Evolutionary conservation across 805 yeast species (phyloP).

Genomic region (Jamesozyma lodderae): DNA sequence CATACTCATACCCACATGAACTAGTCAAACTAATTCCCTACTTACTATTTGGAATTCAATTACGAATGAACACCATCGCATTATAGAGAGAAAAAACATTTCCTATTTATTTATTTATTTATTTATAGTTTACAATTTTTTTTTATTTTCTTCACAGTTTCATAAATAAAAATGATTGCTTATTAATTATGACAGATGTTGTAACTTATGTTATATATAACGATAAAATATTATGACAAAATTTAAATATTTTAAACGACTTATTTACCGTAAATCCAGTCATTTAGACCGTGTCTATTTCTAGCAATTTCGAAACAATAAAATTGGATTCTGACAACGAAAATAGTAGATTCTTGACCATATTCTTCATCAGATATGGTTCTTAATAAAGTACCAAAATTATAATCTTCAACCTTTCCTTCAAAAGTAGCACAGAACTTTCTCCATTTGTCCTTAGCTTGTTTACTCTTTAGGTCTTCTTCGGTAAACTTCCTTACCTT

Average conservation of each 20-base stretch:
- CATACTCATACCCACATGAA: slow-evolving; percentile 17
- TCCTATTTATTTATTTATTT: too few relatives aligned
- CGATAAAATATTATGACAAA: not conserved
- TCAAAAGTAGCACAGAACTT: slow-evolving; percentile 74
- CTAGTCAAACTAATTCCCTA: too few relatives aligned
- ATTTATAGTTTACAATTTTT: not conserved
- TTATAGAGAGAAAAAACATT: too few relatives aligned
- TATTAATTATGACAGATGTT: not conserved
- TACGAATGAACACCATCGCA: too few relatives aligned
- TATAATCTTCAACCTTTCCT: slow-evolving; percentile 73
- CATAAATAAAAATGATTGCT: not conserved
- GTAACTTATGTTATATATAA: not conserved
- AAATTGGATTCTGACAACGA: slow-evolving; percentile 88
- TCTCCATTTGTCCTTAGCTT: slow-evolving; percentile 89
- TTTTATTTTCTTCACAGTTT: too few relatives aligned
- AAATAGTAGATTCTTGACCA: slow-evolving; percentile 73
- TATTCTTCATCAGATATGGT: slow-evolving; percentile 64
- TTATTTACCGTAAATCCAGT: slow-evolving; percentile 56
- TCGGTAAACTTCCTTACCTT: slow-evolving; percentile 55
- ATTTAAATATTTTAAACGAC: not conserved
- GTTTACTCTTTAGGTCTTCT: slow-evolving; percentile 68
- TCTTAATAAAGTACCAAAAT: slow-evolving; percentile 91
- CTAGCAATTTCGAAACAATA: slow-evolving; percentile 91
- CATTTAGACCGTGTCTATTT: slow-evolving; percentile 82
- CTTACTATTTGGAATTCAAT: too few relatives aligned